These are phyloP conservation scores for Nemania sp. DNA, from an alignment of 2,329 filamentous ascomycete genomes.

Conservation along the genomic window DNA sequence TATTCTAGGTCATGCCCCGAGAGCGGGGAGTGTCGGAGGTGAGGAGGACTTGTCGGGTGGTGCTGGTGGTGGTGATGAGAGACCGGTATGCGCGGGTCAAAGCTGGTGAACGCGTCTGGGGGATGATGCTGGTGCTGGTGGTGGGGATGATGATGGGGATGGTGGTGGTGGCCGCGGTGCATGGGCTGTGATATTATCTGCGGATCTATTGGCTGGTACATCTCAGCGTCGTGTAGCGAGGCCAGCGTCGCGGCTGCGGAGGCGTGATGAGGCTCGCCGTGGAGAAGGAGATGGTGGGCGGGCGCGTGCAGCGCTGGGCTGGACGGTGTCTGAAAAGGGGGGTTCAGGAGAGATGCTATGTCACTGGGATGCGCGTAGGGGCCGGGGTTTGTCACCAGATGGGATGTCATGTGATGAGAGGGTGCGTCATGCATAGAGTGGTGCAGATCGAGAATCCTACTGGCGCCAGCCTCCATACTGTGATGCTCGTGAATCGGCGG, in stretches of 20 bases:
- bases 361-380: conserved; percentile 55
- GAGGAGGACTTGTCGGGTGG: neutral
- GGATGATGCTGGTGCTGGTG: conserved; percentile 29
- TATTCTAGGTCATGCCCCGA: conserved; percentile 29
- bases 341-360: conserved; percentile 51
- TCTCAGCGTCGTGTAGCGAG: conserved; percentile 40
- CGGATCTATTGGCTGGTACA: conserved; percentile 63
- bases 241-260: conserved; percentile 34
- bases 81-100: conserved; percentile 12
- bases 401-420: conserved; percentile 35
- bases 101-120: conserved; percentile 8
- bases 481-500: conserved; percentile 23
- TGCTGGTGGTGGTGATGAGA: conserved; percentile 29
- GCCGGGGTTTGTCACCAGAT: conserved; percentile 38
- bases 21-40: conserved; percentile 41
- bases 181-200: conserved; percentile 57
- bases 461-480: conserved; percentile 28
- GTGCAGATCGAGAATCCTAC: conserved; percentile 34
- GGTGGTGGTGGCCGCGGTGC: conserved; percentile 35
- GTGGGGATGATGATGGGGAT: neutral
- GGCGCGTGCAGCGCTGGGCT: conserved; percentile 37
- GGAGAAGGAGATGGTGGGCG: conserved; percentile 37
- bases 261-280: conserved; percentile 36
- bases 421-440: conserved; percentile 25
- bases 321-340: conserved; percentile 32